phyloP scores from a whole-genome alignment of 164 flowering plant genomes.

The Vitis rupestris region DNA sequence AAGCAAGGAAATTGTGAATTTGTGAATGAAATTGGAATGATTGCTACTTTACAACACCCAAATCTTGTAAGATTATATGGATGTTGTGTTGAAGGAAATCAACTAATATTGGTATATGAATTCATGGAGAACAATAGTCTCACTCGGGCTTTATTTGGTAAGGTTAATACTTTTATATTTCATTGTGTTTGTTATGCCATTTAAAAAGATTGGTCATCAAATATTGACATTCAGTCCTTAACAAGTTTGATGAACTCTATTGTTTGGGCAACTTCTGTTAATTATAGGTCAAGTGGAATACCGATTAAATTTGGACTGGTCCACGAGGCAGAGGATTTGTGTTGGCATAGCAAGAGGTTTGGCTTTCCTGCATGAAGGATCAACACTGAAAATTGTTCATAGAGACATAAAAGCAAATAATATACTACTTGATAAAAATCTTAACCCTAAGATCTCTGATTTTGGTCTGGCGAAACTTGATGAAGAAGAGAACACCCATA shows the following conservation, averaged over 20 bases:
- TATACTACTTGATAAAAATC: constrained; percentile 21
- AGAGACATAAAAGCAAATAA: constrained; percentile 5
- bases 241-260: no score
- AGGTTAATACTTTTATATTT: no score
- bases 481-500: constrained; percentile 23
- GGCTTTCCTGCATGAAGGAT: constrained; percentile 27
- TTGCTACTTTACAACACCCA: no score
- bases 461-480: constrained; percentile 27
- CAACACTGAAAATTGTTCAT: constrained; percentile 22
- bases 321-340: background rate
- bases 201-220: no score
- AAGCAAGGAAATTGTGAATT: constrained; percentile 28
- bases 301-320: constrained; percentile 22
- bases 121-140: no score
- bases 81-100: no score
- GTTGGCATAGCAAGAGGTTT: constrained; percentile 25
- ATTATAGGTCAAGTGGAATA: constrained; percentile 2
- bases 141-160: no score
- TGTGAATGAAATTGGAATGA: constrained; percentile 12
- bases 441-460: constrained; percentile 27
- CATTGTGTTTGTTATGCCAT: no score
- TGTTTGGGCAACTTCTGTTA: background rate
- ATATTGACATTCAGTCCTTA: no score
- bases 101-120: no score
- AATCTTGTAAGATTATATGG: no score